Evolutionary conservation across 1,284 basidiomycete genomes (phyloP).

Genomic region (Pascua guehoae): DNA sequence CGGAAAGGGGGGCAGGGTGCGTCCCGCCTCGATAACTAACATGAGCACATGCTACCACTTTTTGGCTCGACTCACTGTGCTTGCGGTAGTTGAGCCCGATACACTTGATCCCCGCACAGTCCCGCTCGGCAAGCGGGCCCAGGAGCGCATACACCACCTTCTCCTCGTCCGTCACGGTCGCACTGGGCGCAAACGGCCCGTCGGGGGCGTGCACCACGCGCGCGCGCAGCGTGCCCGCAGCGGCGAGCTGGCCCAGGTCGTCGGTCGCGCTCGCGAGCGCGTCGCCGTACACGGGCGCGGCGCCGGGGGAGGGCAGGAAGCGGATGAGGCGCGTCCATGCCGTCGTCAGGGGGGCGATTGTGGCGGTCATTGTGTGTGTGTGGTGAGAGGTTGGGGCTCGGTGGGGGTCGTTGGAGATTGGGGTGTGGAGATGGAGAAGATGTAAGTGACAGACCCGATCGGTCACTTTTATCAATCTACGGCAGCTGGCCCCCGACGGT

Average conservation of each 20-base stretch:
- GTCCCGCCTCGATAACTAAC: slow-evolving; percentile 19
- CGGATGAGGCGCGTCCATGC: slow-evolving; percentile 29
- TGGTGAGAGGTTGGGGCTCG: background rate
- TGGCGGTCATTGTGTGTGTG: background rate
- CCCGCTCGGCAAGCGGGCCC: slow-evolving; percentile 1
- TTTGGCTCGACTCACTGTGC: slow-evolving; percentile 20
- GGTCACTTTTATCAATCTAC: background rate
- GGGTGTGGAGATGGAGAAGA: background rate
- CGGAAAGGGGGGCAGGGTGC: slow-evolving; percentile 55
- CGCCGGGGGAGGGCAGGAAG: slow-evolving; percentile 18
- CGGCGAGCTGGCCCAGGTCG: slow-evolving; percentile 30
- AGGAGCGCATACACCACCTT: slow-evolving; percentile 9
- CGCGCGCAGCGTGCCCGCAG: slow-evolving; percentile 13
- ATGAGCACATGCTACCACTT: background rate
- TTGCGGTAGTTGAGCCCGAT: slow-evolving; percentile 28
- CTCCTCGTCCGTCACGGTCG: slow-evolving; percentile 6
- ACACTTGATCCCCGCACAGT: slow-evolving; percentile 10
- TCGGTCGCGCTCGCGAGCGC: slow-evolving; percentile 25
- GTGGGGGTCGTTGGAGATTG: background rate
- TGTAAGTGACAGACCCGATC: background rate
- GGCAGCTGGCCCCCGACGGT: background rate
- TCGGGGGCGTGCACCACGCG: slow-evolving; percentile 15
- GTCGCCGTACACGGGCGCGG: slow-evolving; percentile 20
- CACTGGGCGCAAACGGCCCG: slow-evolving; percentile 6
- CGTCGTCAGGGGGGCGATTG: background rate